A percentile compares a stretch with the other conserved stretches of the same genome.
phyloP scores from a whole-genome alignment of 116 monocot species.

The Trichopus zeylanicus region DNA sequence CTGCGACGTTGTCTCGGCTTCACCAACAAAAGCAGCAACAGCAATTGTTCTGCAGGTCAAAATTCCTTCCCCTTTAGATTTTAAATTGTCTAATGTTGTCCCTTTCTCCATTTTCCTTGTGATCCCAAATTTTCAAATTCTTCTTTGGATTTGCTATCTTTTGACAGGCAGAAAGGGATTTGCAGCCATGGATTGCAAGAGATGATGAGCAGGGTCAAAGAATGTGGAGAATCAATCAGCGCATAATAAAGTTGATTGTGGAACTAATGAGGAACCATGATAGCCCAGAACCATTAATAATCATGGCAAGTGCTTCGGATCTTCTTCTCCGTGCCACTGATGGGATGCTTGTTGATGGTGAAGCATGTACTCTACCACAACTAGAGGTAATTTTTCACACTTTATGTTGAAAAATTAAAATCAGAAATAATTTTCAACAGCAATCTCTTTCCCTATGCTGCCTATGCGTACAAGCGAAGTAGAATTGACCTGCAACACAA shows the following conservation, averaged over 20 bases:
- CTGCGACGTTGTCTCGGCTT: conserved; percentile 89
- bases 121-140: conserved; percentile 10
- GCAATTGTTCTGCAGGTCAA: conserved; percentile 94
- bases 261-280: conserved; percentile 94
- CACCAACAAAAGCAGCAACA: conserved; percentile 89
- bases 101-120: neutral
- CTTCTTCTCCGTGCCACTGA: conserved; percentile 98
- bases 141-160: conserved; percentile 14
- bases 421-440: neutral
- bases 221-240: conserved; percentile 91
- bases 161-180: conserved; percentile 86
- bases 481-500: no score
- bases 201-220: conserved; percentile 90
- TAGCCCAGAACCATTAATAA: conserved; percentile 66
- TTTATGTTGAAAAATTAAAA: neutral
- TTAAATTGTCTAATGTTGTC: neutral
- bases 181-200: conserved; percentile 97
- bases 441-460: no score
- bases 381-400: conserved; percentile 57
- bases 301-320: conserved; percentile 89
- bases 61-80: conserved; percentile 6
- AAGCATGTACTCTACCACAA: conserved; percentile 96
- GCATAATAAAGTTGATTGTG: conserved; percentile 86
- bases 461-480: no score
- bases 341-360: conserved; percentile 99